Conservation (phyloP, 129 eudicot genomes). For the Tagetes patula region DNA sequence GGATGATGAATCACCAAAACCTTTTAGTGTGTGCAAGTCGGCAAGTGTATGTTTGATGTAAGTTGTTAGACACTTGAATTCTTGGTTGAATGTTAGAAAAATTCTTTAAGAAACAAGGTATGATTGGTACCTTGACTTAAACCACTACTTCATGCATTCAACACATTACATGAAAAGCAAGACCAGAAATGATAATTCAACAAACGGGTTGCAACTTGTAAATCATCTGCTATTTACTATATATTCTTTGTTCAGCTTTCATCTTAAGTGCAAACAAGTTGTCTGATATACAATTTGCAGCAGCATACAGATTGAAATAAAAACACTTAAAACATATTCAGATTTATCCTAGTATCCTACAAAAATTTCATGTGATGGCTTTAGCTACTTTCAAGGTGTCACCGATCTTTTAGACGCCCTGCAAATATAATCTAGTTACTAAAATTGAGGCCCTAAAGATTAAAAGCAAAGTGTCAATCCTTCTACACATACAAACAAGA, state of each 20-base stretch:
- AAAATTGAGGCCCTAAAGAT: not conserved
- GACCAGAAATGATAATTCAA: not conserved
- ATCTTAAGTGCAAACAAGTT: slow-evolving; percentile 5
- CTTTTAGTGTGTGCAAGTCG: not conserved
- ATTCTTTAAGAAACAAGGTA: not conserved
- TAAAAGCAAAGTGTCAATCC: not conserved
- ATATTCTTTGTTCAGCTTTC: not conserved
- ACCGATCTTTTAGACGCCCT: not conserved
- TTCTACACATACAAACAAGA: not conserved
- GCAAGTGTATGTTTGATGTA: not conserved
- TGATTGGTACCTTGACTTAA: not conserved
- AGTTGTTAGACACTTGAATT: not conserved
- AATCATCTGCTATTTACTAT: not conserved
- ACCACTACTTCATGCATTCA: not conserved
- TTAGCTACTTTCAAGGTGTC: not conserved
- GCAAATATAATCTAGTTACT: not conserved
- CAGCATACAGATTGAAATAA: not conserved
- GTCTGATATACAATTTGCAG: not conserved
- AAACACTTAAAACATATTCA: not conserved
- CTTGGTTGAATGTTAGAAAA: not conserved
- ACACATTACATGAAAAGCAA: not conserved
- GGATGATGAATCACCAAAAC: not conserved
- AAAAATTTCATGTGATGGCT: not conserved
- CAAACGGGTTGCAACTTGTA: not conserved
- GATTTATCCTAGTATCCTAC: slow-evolving; percentile 5